Evolutionary conservation across 768 basidiomycete genomes (phyloP), one percentile per base, ranked within the genome.

Genomic region (Phaffia australis): DNA sequence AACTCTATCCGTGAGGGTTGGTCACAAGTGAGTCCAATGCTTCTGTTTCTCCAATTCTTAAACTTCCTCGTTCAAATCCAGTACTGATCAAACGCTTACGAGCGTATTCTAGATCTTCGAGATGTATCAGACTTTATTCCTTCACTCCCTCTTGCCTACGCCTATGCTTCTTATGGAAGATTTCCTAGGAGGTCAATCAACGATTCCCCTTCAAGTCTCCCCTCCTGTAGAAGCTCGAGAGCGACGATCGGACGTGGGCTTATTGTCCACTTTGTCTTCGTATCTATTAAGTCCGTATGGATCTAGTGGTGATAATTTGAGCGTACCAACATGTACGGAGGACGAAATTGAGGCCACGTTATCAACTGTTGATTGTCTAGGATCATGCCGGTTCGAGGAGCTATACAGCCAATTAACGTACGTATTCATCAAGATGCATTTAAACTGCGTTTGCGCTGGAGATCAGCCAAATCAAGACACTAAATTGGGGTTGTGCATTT

Each of bases 111-210:
- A 95, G 88, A 90, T 99, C 63, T 97, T 99, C 72, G 94, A 98
- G 76, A 97, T 98, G 86, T 93, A 94, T 78, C 87, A 93, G 73
- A 95, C 92, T 46, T 79, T 99, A 27, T 99, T 98, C 78, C 77
- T 97, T 56, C 88, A 98, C 74, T 93, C 93, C 21, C 80, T 98
- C 29, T 79, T 99, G 21, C 95, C 95, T 0, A 84, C 81, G 14
- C 81, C 87, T 59, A 88, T 99, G 87, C 79, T 95, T 15, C 90
- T 94, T 75, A 93, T 95, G 88, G 94, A 95, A 74, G 95, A 98
- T 74, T 98, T 99, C 79, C 82, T 97, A 11, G 91, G 91, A n/a
- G 93, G 92, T 19, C 84, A 86, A 42, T 87, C 89, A 8, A 86
- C 85, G 79, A 98, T 98, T 71, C 94, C 95, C 29, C 80, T 98